Base-by-base conservation (phyloP, 2,329 filamentous ascomycete species). In the Penicillium carneum region DNA sequence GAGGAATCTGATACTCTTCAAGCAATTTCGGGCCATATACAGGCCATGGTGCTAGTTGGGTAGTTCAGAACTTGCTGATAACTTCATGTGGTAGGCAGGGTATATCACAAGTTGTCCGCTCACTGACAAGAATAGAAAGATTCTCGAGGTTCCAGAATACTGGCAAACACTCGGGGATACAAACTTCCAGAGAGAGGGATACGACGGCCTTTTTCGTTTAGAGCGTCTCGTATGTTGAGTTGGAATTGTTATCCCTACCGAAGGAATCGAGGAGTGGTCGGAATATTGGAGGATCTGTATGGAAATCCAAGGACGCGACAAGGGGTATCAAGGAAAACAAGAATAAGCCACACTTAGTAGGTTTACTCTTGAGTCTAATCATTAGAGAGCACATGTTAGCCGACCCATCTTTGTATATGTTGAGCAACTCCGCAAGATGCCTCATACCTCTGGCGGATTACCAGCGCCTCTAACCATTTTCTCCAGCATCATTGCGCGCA, bases 401-500 rank as follows among this genome's bases (percentile, higher is more conserved):
- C 31, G 23, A 33, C 12, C 10, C 42, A 29, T 46, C 39, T 38
- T 33, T 11, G 10, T 14, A 41, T 12, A 26, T 29, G n/a, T 11
- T 36, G 9, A 26, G 18, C 33, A 34, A 43, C 18, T 34, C 54
- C 29, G 11, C n/a, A 42, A 51, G 14, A 9, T 5, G 26, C 10
- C 34, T 66, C 74, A 42, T 59, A 87, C 86, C 81, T 87, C 86
- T 43, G 87, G 87, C 64, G 88, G 87, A 71, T 86, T 84, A 41
- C 88, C 86, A 65, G 87, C 88, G 11, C 88, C 88, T 66, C 87
- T 80, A 31, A 88, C 83, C 86, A 88, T 88, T 70, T 85, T 84
- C 75, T 96, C 90, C 70, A 98, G 89, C 81, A 97, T 85, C 77
- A 88, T 84, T 14, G 90, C 87, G 65, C 93, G 85, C 55, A 95